Conservation (phyloP, 345 rosid genomes). For the Mercurialis annua region DNA sequence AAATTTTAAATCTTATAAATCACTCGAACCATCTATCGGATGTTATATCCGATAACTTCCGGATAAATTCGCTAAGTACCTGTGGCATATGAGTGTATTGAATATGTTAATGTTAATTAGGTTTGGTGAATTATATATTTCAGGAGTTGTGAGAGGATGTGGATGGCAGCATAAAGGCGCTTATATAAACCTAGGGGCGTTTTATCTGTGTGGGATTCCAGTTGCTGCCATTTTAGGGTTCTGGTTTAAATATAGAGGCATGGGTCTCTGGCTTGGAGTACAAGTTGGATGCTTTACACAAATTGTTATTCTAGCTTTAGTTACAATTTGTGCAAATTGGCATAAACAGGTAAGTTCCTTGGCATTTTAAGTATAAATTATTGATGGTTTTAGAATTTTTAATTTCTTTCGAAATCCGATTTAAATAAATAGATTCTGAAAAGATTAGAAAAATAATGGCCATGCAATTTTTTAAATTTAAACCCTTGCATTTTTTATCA, state of each 20-base stretch:
- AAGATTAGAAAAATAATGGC: no score
- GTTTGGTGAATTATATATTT: not conserved
- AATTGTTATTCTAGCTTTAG: slow-evolving; percentile 8
- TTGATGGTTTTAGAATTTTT: no score
- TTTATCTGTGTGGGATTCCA: slow-evolving; percentile 24
- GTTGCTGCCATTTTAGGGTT: slow-evolving; percentile 23
- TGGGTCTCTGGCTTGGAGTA: slow-evolving; percentile 26
- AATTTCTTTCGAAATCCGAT: no score
- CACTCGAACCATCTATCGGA: no score
- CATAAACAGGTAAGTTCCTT: slow-evolving; percentile 25
- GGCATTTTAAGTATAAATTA: not conserved
- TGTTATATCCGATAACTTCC: no score
- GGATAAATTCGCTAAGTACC: no score
- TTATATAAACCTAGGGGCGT: slow-evolving; percentile 19
- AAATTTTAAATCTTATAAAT: no score
- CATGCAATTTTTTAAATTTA: no score
- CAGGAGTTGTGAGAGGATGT: slow-evolving; percentile 23
- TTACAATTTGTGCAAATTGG: slow-evolving; percentile 16
- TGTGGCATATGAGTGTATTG: not conserved
- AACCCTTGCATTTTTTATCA: no score
- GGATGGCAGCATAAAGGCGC: slow-evolving; percentile 28
- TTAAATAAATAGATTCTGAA: no score
- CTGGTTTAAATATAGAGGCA: slow-evolving; percentile 16
- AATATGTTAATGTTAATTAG: not conserved
- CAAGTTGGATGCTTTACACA: slow-evolving; percentile 17